A percentile compares a stretch with the other conserved stretches of the same genome.
phyloP scores from a whole-genome alignment of 352 stramenopile genomes.

The Phytopythium helicoides region DNA sequence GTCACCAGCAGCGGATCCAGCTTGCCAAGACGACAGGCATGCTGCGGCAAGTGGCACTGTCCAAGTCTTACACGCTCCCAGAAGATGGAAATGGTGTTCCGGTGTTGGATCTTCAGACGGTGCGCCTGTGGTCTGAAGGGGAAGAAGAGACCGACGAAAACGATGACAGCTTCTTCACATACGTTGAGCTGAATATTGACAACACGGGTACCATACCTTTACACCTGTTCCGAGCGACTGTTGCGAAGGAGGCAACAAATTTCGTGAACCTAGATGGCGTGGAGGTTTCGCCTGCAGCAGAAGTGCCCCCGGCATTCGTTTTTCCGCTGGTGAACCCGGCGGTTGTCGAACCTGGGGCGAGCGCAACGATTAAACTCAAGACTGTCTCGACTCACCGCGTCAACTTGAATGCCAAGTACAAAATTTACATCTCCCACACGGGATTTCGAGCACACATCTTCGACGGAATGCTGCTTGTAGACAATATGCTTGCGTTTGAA shows the following conservation, averaged over 20 bases:
- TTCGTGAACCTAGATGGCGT: slow-evolving; percentile 7
- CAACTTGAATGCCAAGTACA: slow-evolving; percentile 26
- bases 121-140: slow-evolving; percentile 31
- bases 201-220: slow-evolving; percentile 47
- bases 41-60: slow-evolving; percentile 26
- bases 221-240: slow-evolving; percentile 39
- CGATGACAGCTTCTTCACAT: slow-evolving; percentile 20
- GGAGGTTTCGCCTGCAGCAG: not conserved
- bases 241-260: slow-evolving; percentile 6
- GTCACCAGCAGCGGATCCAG: slow-evolving; percentile 15
- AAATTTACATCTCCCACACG: slow-evolving; percentile 65
- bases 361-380: slow-evolving; percentile 24
- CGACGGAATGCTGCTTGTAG: slow-evolving; percentile 39
- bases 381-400: slow-evolving; percentile 22
- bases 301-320: slow-evolving; percentile 16
- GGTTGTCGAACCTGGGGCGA: slow-evolving; percentile 24
- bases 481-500: slow-evolving; percentile 23
- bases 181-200: slow-evolving; percentile 30
- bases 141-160: slow-evolving; percentile 9
- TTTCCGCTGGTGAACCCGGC: slow-evolving; percentile 28
- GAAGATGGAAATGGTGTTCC: slow-evolving; percentile 38
- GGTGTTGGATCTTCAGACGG: slow-evolving; percentile 31
- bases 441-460: slow-evolving; percentile 51
- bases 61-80: slow-evolving; percentile 32
- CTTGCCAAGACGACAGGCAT: slow-evolving; percentile 24